Percentiles rank a stretch among this genome's conserved stretches.
These are phyloP conservation scores for Candida smagusa DNA, from an alignment of 1,139 yeast species.

Conservation along the genomic window DNA sequence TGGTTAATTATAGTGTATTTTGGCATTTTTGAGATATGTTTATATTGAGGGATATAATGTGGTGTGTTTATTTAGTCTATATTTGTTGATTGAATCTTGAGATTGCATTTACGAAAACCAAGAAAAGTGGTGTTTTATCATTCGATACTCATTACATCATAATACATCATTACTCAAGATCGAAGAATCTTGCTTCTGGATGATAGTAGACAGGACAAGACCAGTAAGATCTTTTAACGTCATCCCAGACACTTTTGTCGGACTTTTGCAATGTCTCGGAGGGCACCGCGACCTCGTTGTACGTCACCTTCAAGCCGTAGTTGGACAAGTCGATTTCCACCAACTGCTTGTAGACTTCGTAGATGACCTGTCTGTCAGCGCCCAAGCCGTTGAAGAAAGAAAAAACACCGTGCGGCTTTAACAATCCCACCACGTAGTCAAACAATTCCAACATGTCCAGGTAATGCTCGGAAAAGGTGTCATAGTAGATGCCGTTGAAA, in stretches of 20 bases:
- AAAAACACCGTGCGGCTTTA: constrained; percentile 77
- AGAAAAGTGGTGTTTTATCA: too few species aligned
- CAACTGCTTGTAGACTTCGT: constrained; percentile 82
- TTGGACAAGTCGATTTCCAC: constrained; percentile 77
- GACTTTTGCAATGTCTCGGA: constrained; percentile 17
- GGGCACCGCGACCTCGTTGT: constrained; percentile 44
- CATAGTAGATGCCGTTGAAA: constrained; percentile 90
- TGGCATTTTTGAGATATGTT: too few species aligned
- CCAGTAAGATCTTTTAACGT: constrained; percentile 72
- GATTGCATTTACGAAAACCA: too few species aligned
- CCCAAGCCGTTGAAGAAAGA: constrained; percentile 94
- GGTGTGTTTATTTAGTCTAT: too few species aligned
- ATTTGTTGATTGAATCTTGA: too few species aligned
- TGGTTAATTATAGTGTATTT: too few species aligned
- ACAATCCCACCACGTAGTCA: constrained; percentile 75
- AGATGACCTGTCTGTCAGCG: constrained; percentile 87
- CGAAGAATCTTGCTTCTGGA: constrained; percentile 54
- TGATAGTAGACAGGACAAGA: constrained; percentile 65
- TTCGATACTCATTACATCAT: too few species aligned
- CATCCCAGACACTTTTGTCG: constrained; percentile 60
- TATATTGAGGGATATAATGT: too few species aligned
- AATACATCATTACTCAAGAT: constrained; percentile 7
- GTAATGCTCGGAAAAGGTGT: constrained; percentile 86
- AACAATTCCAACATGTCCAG: constrained; percentile 82
- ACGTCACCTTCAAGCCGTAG: constrained; percentile 68